Evolutionary conservation across 371 early-diverging fungal species (phyloP), one percentile per base, ranked within the genome.

Genomic region (Batkoa obscura): DNA sequence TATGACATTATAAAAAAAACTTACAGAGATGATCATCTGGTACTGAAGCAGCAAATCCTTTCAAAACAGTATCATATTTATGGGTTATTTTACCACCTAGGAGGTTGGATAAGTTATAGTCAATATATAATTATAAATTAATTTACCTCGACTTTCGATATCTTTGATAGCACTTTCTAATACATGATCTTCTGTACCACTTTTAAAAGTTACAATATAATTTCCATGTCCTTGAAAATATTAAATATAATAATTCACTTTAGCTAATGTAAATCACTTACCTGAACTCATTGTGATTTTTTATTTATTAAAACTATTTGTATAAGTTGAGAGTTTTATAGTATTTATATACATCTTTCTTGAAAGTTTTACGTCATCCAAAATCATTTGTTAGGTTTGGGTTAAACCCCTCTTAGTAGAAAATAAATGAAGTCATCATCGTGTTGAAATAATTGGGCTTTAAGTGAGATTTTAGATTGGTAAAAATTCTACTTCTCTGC

Each of bases 161-260:
- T 63, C 61, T 13, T 48, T 42, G 42, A 59, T 61, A 32, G 54
- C 57, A 50, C 59, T 57, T 2, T 61, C 63, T 23, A 66, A 61
- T 33, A 53, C 57, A 10, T 61, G 51, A 5, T 54, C 36, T 3
- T 56, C 59, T 0, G 62, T 54, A 2, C 58, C 23, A 43, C 55
- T 48, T 57, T 66, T 66, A 55, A 63, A 66, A 31, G 61, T 61
- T 1, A 66, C 64, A 48, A 66, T 66, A 48, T 63, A 66, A 8
- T 48, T 32, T 8, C n/a, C 32, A 8, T 31, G 17, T 3, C 8
- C 31, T 48, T 31, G 23, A 32, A 48, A 48, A 41, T 10, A n/a
- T 45, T 45, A 45, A 23, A 23, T 23, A 23, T 23, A 23, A 23
- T 23, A 23, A 23, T 23, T 23, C 23, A 23, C 23, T 23, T 23